Conservation (phyloP, 768 basidiomycete species). For the Leccinum obscurum region DNA sequence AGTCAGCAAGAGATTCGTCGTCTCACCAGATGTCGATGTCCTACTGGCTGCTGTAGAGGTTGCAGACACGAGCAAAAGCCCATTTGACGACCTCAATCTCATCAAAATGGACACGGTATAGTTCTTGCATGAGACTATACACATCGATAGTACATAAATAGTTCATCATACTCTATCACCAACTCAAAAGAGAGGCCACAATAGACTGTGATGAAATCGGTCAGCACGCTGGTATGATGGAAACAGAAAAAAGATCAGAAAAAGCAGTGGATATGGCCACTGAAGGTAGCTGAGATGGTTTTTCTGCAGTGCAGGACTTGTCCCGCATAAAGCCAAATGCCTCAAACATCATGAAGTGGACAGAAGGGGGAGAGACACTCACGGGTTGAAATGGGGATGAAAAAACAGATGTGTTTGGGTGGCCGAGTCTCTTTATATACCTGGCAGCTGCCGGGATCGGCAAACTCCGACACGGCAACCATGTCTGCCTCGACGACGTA, state of each 20-base stretch:
- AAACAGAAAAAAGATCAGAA: conserved; percentile 35
- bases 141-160: neutral
- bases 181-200: neutral
- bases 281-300: conserved; percentile 91
- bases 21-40: conserved; percentile 79
- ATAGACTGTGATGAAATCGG: conserved; percentile 28
- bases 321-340: conserved; percentile 89
- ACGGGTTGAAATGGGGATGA: neutral
- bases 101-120: conserved; percentile 51
- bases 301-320: conserved; percentile 73
- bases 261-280: conserved; percentile 48
- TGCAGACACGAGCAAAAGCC: conserved; percentile 39
- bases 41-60: conserved; percentile 67
- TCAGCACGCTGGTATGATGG: conserved; percentile 9
- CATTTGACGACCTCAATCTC: conserved; percentile 46
- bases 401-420: neutral
- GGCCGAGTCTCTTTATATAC: conserved; percentile 24
- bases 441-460: neutral
- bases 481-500: conserved; percentile 34
- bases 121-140: neutral
- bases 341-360: conserved; percentile 74
- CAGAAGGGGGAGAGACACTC: conserved; percentile 23
- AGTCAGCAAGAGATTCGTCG: conserved; percentile 80
- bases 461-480: conserved; percentile 32
- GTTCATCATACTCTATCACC: neutral